Base-by-base conservation (phyloP, 2,329 filamentous ascomycete genomes). In the Scedosporium boydii region DNA sequence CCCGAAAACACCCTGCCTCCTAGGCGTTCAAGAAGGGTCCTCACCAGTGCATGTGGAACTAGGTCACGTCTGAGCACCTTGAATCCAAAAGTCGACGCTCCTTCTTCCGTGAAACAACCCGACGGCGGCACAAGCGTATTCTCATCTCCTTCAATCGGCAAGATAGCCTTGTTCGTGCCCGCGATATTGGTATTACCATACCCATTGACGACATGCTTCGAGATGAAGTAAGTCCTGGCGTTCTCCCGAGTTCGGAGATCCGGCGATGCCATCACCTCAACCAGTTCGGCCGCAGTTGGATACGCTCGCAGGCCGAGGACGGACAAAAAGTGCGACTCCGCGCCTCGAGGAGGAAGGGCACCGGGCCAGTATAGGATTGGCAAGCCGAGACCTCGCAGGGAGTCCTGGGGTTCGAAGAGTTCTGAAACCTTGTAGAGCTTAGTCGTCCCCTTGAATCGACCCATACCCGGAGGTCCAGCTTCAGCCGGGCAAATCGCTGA, bases 401-500 rank as follows among this genome's bases (percentile, higher is more conserved):
- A 76, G 46, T 87, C 85, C 62, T 87, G 87, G 3, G 93, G 93
- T 71, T 93, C 90, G 69, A 89, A 96, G 0, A 97, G 80, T 63
- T 96, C 89, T 1, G 85, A 88, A 0, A 93, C 83, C 67, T 84
- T 88, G 75, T 90, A 93, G 2, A 88, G 72, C 60, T 78, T 79
- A 10, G 77, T 68, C 3, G 79, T 80, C 53, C 78, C 78, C 66
- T 81, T 76, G 3, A 78, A 80, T 1, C 78, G 73, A 67, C 88
- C 84, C 66, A 83, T 72, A 53, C 82, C 82, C 63, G 74, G 72
- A 0, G 83, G 79, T 58, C 79, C 79, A 23, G 38, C n/a, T 72
- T 96, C 91, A 3, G 89, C 89, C 9, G 91, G 91, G 69, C 93
- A 93, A 53, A 98, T 91, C 10, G 85, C 86, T 0, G 91, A 91